Conservation (phyloP, 768 basidiomycete species). For the Naganishia vaughanmartiniae region DNA sequence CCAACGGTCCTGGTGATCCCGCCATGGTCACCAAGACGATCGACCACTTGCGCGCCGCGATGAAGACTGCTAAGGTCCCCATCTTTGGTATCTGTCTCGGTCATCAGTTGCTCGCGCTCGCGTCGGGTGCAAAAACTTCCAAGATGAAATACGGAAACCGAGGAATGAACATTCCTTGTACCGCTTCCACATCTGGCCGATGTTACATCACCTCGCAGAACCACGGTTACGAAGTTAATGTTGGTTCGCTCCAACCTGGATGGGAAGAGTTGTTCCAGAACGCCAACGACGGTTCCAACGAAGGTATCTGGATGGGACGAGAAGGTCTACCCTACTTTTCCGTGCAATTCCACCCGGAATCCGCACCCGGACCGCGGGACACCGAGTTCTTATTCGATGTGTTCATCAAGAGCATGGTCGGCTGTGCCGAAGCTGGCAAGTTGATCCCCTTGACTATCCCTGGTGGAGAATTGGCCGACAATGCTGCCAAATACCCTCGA, state of each 20-base stretch:
- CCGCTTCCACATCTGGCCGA: conserved; percentile 83
- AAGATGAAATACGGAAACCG: conserved; percentile 99
- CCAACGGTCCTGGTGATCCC: conserved; percentile 97
- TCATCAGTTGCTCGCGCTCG: conserved; percentile 92
- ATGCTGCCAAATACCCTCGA: conserved; percentile 65
- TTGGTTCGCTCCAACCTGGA: conserved; percentile 67
- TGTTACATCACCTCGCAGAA: conserved; percentile 99
- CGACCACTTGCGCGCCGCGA: conserved; percentile 65
- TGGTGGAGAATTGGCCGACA: conserved; percentile 68
- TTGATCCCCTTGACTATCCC: conserved; percentile 55
- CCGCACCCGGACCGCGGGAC: conserved; percentile 91
- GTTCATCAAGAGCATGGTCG: conserved; percentile 81
- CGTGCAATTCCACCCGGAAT: conserved; percentile 98
- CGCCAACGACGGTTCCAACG: conserved; percentile 95
- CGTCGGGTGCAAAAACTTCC: conserved; percentile 86
- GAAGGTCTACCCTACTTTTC: conserved; percentile 85
- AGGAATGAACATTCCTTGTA: conserved; percentile 98
- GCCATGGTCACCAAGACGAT: conserved; percentile 75
- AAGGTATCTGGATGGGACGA: conserved; percentile 88
- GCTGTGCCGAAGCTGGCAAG: conserved; percentile 58
- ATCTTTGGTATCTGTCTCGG: conserved; percentile 99
- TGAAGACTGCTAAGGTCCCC: conserved; percentile 60
- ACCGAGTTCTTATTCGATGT: conserved; percentile 99
- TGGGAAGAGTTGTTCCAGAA: conserved; percentile 96
- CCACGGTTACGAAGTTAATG: conserved; percentile 94